Evolutionary conservation across 2,329 filamentous ascomycete genomes (phyloP), one percentile per base, ranked within the genome.

Genomic region (Cladorrhinum sp.): DNA sequence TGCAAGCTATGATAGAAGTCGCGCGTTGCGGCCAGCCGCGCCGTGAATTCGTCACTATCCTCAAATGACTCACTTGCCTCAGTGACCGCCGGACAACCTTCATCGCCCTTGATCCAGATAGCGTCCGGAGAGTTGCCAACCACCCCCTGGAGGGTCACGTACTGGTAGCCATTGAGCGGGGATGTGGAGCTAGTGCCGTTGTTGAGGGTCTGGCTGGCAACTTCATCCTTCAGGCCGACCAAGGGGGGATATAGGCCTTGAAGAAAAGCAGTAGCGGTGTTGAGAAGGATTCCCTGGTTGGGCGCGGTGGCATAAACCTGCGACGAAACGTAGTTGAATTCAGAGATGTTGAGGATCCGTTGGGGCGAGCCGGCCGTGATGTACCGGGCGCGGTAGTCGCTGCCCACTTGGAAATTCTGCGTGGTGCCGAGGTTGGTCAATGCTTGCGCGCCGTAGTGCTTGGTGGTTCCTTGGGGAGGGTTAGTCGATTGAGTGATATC

Each of bases 201-300:
- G 68, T 84, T 85, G 46, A 96, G 82, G 1, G 79, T 85, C 75
- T 90, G 81, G 36, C 50, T 33, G 2, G 55, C 42, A 8, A 55
- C 6, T 14, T 50, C 16, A 39, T 80, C 75, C 9, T 81, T 79
- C 5, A 75, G 71, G n/a, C n/a, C n/a, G n/a, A n/a, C n/a, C n/a
- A n/a, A n/a, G 1, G 93, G 91, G 9, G 93, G 93, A 72, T 96
- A 97, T 20, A 97, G 80, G 28, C 87, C 92, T 76, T 96, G 93
- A 28, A 94, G 77, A 77, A 96, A 96, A 30, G 85, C 89, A 51
- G 84, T 80, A 61, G 91, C 91, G 2, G 91, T 94, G 75, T 85
- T 90, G 73, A 93, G 88, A 28, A 97, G 82, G 18, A 96, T 91
- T 42, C 81, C 82, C 74, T 96, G 90, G 58, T 83, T 76, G 0